Evolutionary conservation across 805 yeast species (phyloP).

Genomic region (Kodamaea kaohsiungensis): DNA sequence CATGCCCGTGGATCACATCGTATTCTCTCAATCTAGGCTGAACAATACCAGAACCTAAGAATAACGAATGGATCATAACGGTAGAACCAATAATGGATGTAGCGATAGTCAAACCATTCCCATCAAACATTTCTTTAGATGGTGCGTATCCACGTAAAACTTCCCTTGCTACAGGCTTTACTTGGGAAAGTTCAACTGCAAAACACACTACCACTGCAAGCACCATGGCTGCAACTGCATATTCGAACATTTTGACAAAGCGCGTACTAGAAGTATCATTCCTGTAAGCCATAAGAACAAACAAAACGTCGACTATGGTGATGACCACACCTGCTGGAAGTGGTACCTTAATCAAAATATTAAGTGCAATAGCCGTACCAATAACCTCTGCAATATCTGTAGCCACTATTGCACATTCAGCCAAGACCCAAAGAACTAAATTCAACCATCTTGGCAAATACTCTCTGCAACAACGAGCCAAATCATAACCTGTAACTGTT

Average conservation of each 20-base stretch:
- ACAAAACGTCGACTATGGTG: slow-evolving; percentile 46
- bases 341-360: slow-evolving; percentile 45
- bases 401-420: slow-evolving; percentile 51
- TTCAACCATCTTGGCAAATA: slow-evolving; percentile 43
- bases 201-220: slow-evolving; percentile 45
- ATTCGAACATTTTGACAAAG: slow-evolving; percentile 39
- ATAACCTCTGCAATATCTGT: slow-evolving; percentile 57
- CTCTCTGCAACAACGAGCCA: slow-evolving; percentile 45
- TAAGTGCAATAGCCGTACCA: slow-evolving; percentile 53
- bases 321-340: slow-evolving; percentile 50
- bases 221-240: slow-evolving; percentile 44
- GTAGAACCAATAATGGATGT: slow-evolving; percentile 52
- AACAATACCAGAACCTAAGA: slow-evolving; percentile 50
- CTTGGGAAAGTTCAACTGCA: slow-evolving; percentile 43
- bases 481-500: slow-evolving; percentile 50
- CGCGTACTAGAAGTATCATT: slow-evolving; percentile 43
- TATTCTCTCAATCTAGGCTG: slow-evolving; percentile 50
- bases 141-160: slow-evolving; percentile 48
- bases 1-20: slow-evolving; percentile 39
- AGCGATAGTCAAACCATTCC: slow-evolving; percentile 46
- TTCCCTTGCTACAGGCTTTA: slow-evolving; percentile 32
- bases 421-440: slow-evolving; percentile 38
- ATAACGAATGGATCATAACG: slow-evolving; percentile 53
- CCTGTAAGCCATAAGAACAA: slow-evolving; percentile 48
- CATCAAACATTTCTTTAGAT: slow-evolving; percentile 41